phyloP scores from a whole-genome alignment of 2,329 filamentous ascomycete genomes.

The Parastagonospora avenae region DNA sequence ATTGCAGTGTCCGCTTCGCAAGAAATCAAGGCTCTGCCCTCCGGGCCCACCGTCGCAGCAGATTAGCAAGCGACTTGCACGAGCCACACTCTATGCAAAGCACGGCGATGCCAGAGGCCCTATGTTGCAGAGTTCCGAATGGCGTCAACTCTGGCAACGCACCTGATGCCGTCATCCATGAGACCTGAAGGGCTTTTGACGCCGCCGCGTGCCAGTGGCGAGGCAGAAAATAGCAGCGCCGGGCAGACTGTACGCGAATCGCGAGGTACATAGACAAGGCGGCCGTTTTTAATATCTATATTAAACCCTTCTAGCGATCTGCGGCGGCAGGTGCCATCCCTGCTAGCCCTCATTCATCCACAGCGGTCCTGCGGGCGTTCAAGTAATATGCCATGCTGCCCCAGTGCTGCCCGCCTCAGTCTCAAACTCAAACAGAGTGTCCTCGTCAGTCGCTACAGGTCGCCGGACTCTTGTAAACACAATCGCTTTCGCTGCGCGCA shows the following conservation, averaged over 20 bases:
- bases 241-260: not conserved
- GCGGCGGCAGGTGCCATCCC: conserved; percentile 29
- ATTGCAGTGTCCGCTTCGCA: conserved; percentile 26
- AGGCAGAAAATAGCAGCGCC: no score
- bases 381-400: conserved; percentile 15
- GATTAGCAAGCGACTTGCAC: conserved; percentile 10
- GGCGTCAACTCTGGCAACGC: not conserved
- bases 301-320: conserved; percentile 27
- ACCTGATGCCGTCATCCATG: no score
- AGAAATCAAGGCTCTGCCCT: conserved; percentile 20
- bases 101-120: not conserved
- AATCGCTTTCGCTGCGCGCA: conserved; percentile 9
- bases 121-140: conserved; percentile 1
- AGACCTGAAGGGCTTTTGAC: no score
- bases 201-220: no score
- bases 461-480: conserved; percentile 8
- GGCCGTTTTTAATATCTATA: conserved; percentile 5
- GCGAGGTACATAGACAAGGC: not conserved
- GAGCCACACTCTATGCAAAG: conserved; percentile 11
- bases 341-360: conserved; percentile 30
- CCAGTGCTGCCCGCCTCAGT: conserved; percentile 14
- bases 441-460: conserved; percentile 22
- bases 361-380: conserved; percentile 19
- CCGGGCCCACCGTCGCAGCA: conserved; percentile 9
- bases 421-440: conserved; percentile 17